phyloP scores from a whole-genome alignment of 768 basidiomycete genomes.

The Boletus subcaerulescens region DNA sequence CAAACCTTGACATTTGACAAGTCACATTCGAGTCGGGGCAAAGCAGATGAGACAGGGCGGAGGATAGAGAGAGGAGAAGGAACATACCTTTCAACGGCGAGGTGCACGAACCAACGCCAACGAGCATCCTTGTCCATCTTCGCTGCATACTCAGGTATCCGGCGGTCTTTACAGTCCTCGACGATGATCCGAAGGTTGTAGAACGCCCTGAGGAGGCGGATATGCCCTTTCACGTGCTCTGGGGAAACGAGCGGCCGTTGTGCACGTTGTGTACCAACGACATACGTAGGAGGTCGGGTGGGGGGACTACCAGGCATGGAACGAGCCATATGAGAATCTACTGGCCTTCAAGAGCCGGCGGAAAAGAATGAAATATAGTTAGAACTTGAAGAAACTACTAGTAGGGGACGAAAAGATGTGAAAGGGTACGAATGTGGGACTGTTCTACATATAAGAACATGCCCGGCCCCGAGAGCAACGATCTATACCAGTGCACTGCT shows the following conservation, averaged over 20 bases:
- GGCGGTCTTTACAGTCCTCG: slow-evolving; percentile 26
- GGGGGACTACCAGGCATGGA: background rate
- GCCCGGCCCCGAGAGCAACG: background rate
- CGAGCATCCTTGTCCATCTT: slow-evolving; percentile 28
- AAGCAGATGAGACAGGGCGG: background rate
- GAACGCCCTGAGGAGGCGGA: slow-evolving; percentile 35
- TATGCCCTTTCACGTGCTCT: slow-evolving; percentile 34
- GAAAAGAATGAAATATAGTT: too few species aligned
- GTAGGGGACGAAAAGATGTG: too few species aligned
- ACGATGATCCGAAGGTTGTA: slow-evolving; percentile 27
- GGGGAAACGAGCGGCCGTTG: slow-evolving; percentile 30
- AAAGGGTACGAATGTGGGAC: background rate
- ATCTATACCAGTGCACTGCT: slow-evolving; percentile 8
- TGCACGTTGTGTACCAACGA: slow-evolving; percentile 18
- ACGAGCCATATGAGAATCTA: background rate
- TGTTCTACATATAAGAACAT: slow-evolving; percentile 7
- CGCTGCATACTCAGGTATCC: slow-evolving; percentile 25
- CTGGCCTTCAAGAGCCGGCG: too few species aligned
- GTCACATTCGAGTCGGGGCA: background rate
- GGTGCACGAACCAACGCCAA: slow-evolving; percentile 40
- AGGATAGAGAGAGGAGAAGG: background rate
- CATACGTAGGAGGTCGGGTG: slow-evolving; percentile 6
- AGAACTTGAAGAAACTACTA: too few species aligned
- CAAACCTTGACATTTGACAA: slow-evolving; percentile 26
- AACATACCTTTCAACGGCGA: slow-evolving; percentile 38